phyloP scores from a whole-genome alignment of 345 rosid genomes.

The Murraya koenigii region DNA sequence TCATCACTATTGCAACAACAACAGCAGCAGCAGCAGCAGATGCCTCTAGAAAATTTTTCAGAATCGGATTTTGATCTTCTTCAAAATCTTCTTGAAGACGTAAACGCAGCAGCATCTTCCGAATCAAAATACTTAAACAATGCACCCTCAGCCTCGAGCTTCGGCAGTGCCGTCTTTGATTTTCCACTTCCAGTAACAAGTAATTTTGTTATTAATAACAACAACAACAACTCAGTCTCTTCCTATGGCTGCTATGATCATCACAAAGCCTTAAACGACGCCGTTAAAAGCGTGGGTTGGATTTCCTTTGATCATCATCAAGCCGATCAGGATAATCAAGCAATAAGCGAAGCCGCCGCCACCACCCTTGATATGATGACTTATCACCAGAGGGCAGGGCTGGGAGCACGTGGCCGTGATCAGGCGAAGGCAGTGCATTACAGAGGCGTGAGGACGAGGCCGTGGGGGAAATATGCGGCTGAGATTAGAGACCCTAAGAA shows the following conservation, averaged over 20 bases:
- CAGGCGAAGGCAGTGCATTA: conserved; percentile 12
- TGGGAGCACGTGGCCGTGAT: not conserved
- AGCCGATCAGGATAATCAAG: too few relatives aligned
- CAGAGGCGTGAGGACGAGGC: conserved; percentile 26
- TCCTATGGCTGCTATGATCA: not conserved
- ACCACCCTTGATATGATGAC: not conserved
- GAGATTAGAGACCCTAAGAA: conserved; percentile 35
- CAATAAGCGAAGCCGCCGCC: not conserved
- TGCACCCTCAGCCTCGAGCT: not conserved
- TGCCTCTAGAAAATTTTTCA: not conserved
- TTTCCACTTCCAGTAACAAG: not conserved
- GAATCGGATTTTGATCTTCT: conserved; percentile 6
- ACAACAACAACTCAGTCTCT: too few relatives aligned
- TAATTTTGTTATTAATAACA: too few relatives aligned
- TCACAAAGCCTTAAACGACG: not conserved
- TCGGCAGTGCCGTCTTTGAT: not conserved
- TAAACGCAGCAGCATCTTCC: not conserved
- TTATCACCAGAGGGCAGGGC: not conserved
- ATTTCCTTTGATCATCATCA: conserved; percentile 2
- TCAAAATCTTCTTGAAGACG: not conserved
- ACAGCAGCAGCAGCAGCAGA: not conserved
- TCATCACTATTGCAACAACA: not conserved
- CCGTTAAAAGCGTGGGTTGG: not conserved
- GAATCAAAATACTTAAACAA: not conserved
- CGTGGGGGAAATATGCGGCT: conserved; percentile 40